Evolutionary conservation across 768 basidiomycete genomes (phyloP).

Genomic region (Pleurotus cornucopiae): DNA sequence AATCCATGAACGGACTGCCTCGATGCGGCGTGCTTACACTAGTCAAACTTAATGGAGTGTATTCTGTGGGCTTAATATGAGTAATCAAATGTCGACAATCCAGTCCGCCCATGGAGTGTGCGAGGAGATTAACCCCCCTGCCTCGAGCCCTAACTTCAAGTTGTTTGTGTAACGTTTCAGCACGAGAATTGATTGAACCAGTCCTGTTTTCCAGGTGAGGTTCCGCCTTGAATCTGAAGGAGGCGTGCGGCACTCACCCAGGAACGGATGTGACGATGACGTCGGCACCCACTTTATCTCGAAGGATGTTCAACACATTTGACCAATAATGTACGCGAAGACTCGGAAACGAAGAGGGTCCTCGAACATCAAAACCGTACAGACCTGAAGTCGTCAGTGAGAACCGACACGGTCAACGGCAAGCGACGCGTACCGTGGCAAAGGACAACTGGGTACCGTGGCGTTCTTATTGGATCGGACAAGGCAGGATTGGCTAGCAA

Average conservation of each 20-base stretch:
- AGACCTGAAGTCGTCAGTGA: conserved; percentile 48
- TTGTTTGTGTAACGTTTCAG: conserved; percentile 68
- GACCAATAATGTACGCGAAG: conserved; percentile 94
- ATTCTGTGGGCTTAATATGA: conserved; percentile 75
- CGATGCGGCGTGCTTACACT: conserved; percentile 92
- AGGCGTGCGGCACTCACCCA: conserved; percentile 47
- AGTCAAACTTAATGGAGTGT: conserved; percentile 83
- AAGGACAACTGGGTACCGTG: conserved; percentile 89
- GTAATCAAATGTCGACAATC: conserved; percentile 93
- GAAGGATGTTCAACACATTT: conserved; percentile 76
- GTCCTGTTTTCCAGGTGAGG: conserved; percentile 48
- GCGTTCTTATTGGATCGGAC: conserved; percentile 71
- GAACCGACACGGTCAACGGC: neutral
- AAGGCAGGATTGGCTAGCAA: conserved; percentile 76
- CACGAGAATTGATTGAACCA: conserved; percentile 82
- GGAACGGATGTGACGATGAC: conserved; percentile 97
- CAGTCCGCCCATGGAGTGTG: conserved; percentile 97
- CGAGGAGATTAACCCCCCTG: conserved; percentile 86
- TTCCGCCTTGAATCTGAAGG: neutral
- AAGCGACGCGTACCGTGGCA: conserved; percentile 72
- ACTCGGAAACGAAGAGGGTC: conserved; percentile 76
- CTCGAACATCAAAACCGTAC: conserved; percentile 92
- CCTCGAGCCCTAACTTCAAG: conserved; percentile 64
- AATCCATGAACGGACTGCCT: conserved; percentile 98
- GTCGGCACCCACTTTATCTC: conserved; percentile 81